Conservation (phyloP, 345 rosid genomes). For the Populus ilicifolia region DNA sequence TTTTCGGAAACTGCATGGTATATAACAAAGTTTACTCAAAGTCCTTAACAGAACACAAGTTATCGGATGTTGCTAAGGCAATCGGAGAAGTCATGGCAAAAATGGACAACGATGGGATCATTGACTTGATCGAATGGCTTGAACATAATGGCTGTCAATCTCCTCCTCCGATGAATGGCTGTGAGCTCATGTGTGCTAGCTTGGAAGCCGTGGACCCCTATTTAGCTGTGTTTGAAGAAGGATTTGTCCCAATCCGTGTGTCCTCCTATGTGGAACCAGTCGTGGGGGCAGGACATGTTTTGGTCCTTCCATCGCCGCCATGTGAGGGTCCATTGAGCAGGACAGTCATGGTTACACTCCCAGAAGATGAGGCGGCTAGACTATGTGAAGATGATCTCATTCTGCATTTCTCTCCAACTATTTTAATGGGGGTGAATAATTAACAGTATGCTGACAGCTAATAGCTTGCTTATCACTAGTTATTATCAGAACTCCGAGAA, state of each 20-base stretch:
- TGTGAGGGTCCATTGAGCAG: constrained; percentile 45
- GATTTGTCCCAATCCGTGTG: constrained; percentile 26
- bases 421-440: constrained; percentile 34
- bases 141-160: constrained; percentile 3
- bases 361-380: constrained; percentile 38
- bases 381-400: constrained; percentile 48
- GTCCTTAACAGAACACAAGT: not conserved
- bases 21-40: constrained; percentile 31
- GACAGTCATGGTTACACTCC: constrained; percentile 50
- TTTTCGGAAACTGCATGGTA: constrained; percentile 69
- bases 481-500: too few relatives aligned
- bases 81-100: constrained; percentile 30
- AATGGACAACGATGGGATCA: constrained; percentile 39
- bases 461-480: too few relatives aligned
- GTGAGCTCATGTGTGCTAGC: constrained; percentile 46
- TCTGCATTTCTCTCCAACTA: constrained; percentile 38
- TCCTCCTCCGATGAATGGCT: constrained; percentile 24
- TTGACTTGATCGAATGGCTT: constrained; percentile 66
- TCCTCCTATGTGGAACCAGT: constrained; percentile 47
- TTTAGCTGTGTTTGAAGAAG: constrained; percentile 39
- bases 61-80: constrained; percentile 33
- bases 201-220: constrained; percentile 37
- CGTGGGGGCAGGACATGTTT: constrained; percentile 40
- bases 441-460: too few relatives aligned
- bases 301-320: constrained; percentile 39